These are phyloP conservation scores for Trichoderma harzianum DNA, from an alignment of 2,329 filamentous ascomycete genomes.

Conservation along the genomic window DNA sequence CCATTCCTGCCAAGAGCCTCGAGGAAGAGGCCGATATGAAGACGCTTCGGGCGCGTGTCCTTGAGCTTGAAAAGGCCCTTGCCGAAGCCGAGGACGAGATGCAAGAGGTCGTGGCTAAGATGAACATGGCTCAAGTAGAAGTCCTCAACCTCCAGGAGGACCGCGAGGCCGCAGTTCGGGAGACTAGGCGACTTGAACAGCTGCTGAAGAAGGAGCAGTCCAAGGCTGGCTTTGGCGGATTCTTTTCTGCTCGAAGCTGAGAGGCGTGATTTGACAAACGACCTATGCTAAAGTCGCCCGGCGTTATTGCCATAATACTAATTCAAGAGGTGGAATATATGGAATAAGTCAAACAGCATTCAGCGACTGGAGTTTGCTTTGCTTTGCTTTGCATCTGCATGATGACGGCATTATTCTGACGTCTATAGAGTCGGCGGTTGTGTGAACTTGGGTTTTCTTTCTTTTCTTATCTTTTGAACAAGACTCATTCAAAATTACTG, in stretches of 20 bases:
- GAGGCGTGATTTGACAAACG: background rate
- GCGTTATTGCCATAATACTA: background rate
- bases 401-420: slow-evolving; percentile 18
- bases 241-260: slow-evolving; percentile 6
- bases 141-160: slow-evolving; percentile 75
- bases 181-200: slow-evolving; percentile 66
- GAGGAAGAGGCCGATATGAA: slow-evolving; percentile 72
- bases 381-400: slow-evolving; percentile 22
- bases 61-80: slow-evolving; percentile 76
- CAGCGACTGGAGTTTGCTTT: slow-evolving; percentile 37
- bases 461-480: background rate
- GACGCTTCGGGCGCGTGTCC: slow-evolving; percentile 71
- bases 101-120: slow-evolving; percentile 74
- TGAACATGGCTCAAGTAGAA: slow-evolving; percentile 80
- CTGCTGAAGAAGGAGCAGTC: slow-evolving; percentile 63
- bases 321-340: background rate
- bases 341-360: slow-evolving; percentile 30
- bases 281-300: background rate
- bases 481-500: background rate
- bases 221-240: slow-evolving; percentile 34
- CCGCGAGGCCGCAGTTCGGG: slow-evolving; percentile 68
- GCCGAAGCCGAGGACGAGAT: slow-evolving; percentile 65
- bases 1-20: slow-evolving; percentile 60
- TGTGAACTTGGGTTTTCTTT: background rate
- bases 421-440: background rate